A percentile compares a stretch with the other conserved stretches of the same genome.
phyloP scores from a whole-genome alignment of 805 yeast species.

The Vanderwaltozyma yarrowii region DNA sequence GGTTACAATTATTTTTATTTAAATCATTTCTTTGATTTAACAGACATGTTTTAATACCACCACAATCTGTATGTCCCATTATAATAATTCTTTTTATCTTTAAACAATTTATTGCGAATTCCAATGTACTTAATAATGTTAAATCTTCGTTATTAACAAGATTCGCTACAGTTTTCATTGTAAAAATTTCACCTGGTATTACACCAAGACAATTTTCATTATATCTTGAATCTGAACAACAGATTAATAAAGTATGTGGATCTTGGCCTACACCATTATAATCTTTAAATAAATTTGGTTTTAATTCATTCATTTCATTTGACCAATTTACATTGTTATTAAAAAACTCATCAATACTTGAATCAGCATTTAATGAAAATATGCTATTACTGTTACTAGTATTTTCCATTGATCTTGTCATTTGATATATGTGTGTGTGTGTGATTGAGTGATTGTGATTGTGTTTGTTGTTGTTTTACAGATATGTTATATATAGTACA shows the following conservation, averaged over 20 bases:
- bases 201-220: slow-evolving; percentile 68
- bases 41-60: slow-evolving; percentile 79
- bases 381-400: not conserved
- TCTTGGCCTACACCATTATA: slow-evolving; percentile 68
- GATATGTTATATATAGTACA: too few relatives aligned
- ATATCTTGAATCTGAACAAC: slow-evolving; percentile 87
- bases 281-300: slow-evolving; percentile 48
- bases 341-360: slow-evolving; percentile 31
- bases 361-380: slow-evolving; percentile 20
- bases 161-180: slow-evolving; percentile 83
- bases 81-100: slow-evolving; percentile 73
- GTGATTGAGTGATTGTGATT: too few relatives aligned
- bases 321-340: slow-evolving; percentile 38
- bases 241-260: slow-evolving; percentile 93
- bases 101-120: slow-evolving; percentile 77
- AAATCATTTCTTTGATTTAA: slow-evolving; percentile 34
- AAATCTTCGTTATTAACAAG: slow-evolving; percentile 57
- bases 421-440: too few relatives aligned
- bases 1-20: slow-evolving; percentile 42
- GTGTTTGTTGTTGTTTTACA: too few relatives aligned
- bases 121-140: slow-evolving; percentile 67
- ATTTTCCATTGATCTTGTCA: too few relatives aligned
- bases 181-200: slow-evolving; percentile 87
- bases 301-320: slow-evolving; percentile 33
- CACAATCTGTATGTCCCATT: slow-evolving; percentile 94